Evolutionary conservation across 768 basidiomycete species (phyloP).

Genomic region (Mycena filopes): DNA sequence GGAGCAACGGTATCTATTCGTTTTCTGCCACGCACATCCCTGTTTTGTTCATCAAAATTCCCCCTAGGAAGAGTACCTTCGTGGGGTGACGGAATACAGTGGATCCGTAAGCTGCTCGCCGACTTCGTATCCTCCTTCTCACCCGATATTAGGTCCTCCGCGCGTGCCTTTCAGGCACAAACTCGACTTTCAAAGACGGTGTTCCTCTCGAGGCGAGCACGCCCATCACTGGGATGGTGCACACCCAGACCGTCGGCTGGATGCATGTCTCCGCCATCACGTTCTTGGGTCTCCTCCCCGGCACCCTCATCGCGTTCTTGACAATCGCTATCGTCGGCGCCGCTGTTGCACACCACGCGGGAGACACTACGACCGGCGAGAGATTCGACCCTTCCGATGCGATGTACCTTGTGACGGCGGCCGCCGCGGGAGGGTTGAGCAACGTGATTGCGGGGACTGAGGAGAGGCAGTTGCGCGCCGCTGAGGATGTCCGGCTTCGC

Average conservation of each 20-base stretch:
- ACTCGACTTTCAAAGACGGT: background rate
- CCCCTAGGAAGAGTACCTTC: background rate
- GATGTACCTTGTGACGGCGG: background rate
- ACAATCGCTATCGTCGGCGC: background rate
- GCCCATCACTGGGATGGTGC: background rate
- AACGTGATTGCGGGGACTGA: background rate
- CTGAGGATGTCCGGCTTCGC: background rate
- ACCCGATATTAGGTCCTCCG: background rate
- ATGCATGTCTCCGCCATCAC: background rate
- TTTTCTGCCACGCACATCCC: background rate
- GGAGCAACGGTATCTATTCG: background rate
- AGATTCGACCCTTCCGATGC: background rate
- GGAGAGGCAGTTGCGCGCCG: too few species aligned
- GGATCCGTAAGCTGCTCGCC: background rate
- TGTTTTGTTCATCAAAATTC: background rate
- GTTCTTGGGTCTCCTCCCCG: background rate
- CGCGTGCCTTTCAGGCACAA: background rate
- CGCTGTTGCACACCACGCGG: background rate
- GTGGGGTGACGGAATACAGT: slow-evolving; percentile 7
- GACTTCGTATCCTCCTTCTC: background rate
- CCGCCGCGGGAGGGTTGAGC: background rate
- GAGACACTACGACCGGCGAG: background rate
- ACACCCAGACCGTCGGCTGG: slow-evolving; percentile 5
- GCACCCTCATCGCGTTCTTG: background rate
- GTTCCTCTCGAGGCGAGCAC: background rate